Conservation (phyloP, 2,329 filamentous ascomycete genomes). For the Diaporthe capsici region DNA sequence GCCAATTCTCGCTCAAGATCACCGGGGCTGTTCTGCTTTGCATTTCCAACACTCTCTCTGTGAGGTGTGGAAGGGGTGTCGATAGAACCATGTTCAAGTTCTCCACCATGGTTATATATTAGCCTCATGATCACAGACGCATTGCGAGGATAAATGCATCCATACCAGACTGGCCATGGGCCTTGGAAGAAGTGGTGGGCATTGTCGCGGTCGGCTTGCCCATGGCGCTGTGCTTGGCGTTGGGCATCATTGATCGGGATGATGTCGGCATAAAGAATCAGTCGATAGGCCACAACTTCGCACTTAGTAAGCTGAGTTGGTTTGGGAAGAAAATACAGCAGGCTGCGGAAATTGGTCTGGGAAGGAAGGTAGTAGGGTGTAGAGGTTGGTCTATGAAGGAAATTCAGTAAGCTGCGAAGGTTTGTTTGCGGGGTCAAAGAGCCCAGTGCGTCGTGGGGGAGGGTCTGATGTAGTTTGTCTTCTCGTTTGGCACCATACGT, state of each 20-base stretch:
- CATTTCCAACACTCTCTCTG: neutral
- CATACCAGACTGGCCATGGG: neutral
- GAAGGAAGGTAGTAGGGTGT: no score
- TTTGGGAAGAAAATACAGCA: neutral
- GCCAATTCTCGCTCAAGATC: no score
- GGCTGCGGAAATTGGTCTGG: neutral
- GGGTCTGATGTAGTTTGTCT: neutral
- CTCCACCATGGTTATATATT: accelerated
- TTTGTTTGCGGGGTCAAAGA: neutral
- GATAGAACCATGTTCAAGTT: neutral
- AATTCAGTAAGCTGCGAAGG: neutral
- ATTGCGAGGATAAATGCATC: no score
- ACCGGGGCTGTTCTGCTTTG: neutral
- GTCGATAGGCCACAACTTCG: neutral
- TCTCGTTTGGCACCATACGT: neutral
- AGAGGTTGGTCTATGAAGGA: neutral
- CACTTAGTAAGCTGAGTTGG: neutral
- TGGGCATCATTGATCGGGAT: neutral
- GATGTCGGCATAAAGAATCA: neutral
- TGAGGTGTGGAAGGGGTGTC: no score
- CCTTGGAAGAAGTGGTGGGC: neutral
- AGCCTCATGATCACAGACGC: neutral
- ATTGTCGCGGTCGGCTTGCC: neutral
- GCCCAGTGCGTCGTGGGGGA: neutral
- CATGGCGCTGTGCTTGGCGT: neutral